Evolutionary conservation across 148 eudicot species (phyloP).

Genomic region (Fagopyrum homotropicum): DNA sequence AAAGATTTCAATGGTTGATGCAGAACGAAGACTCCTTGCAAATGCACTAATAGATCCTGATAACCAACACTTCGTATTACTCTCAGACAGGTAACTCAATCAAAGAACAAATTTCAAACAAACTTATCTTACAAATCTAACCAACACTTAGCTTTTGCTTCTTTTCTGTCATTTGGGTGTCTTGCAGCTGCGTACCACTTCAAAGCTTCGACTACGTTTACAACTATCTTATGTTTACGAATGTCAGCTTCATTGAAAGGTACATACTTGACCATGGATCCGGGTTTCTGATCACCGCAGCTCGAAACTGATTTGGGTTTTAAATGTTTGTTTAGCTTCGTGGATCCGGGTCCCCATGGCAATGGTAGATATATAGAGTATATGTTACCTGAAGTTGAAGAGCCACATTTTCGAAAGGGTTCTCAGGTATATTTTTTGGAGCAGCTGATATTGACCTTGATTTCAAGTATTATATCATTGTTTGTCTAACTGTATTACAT

Average conservation of each 20-base stretch:
- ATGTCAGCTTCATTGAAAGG: constrained; percentile 59
- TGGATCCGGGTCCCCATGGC: constrained; percentile 61
- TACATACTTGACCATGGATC: constrained; percentile 16
- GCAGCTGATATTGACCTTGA: background rate
- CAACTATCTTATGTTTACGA: constrained; percentile 54
- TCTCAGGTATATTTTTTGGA: constrained; percentile 39
- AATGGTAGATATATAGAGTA: constrained; percentile 50
- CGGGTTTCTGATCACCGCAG: background rate
- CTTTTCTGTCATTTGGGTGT: background rate
- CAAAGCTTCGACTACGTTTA: constrained; percentile 54
- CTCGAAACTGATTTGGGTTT: background rate
- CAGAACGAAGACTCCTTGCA: constrained; percentile 56
- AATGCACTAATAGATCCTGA: constrained; percentile 53
- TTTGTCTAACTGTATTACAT: background rate
- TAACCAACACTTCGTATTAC: constrained; percentile 57
- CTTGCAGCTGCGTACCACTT: constrained; percentile 53
- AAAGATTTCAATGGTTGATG: constrained; percentile 60
- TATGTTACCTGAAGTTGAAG: constrained; percentile 57
- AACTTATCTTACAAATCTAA: background rate
- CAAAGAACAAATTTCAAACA: background rate
- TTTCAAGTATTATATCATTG: background rate
- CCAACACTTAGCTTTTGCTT: background rate
- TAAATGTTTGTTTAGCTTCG: constrained; percentile 29
- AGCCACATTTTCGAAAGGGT: constrained; percentile 43
- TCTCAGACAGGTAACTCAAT: constrained; percentile 42